Conservation (phyloP, 805 yeast genomes). For the Candida odintsovae region DNA sequence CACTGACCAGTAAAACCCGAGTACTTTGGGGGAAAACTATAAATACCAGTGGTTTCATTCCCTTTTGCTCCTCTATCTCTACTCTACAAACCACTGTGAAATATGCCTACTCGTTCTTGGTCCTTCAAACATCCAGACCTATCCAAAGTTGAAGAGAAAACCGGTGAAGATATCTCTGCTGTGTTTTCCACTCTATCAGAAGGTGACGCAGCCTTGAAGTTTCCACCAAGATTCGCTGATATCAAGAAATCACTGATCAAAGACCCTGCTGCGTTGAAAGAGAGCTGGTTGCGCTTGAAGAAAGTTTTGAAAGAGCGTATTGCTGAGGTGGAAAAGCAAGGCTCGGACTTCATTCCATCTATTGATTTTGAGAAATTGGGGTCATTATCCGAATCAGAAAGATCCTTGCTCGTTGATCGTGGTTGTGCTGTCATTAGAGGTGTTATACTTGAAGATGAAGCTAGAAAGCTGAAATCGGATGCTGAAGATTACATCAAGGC, state of each 20-base stretch:
- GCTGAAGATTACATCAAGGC: constrained; percentile 22
- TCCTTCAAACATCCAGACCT: constrained; percentile 1
- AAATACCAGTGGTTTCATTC: too few relatives aligned
- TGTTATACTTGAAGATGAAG: constrained; percentile 26
- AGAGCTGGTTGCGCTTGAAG: constrained; percentile 4
- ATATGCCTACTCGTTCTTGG: too few relatives aligned
- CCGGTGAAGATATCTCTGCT: constrained; percentile 4
- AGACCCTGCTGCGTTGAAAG: neutral
- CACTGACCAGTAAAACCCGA: too few relatives aligned
- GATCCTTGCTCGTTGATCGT: constrained; percentile 5
- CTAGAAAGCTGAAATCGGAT: constrained; percentile 20
- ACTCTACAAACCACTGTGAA: too few relatives aligned
- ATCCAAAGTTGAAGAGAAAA: neutral
- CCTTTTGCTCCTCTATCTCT: too few relatives aligned
- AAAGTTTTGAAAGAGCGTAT: neutral
- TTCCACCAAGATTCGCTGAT: neutral
- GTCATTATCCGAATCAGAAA: neutral
- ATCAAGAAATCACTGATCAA: constrained; percentile 2
- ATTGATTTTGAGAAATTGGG: neutral
- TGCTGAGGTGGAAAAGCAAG: neutral
- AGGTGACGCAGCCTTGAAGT: neutral
- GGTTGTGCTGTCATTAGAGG: constrained; percentile 29
- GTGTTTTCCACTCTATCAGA: constrained; percentile 1
- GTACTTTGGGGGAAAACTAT: too few relatives aligned
- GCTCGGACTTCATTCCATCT: neutral